Base-by-base conservation (phyloP, 192 early-diverging fungal genomes). In the Pilobolus umbonatus region DNA sequence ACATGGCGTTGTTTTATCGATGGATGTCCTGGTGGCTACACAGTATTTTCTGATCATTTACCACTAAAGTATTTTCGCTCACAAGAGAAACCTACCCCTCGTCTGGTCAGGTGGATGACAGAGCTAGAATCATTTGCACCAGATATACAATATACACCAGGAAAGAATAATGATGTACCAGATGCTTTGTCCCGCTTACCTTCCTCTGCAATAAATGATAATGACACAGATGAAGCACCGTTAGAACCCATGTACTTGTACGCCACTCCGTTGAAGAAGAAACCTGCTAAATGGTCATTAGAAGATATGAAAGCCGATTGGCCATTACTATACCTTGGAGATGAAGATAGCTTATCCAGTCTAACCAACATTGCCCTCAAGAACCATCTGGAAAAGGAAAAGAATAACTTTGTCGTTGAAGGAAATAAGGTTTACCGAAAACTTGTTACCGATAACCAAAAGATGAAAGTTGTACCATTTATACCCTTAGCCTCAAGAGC, bases 1-100 rank as follows among this genome's bases (percentile, higher is more conserved):
- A 57, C 55, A n/a, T 57, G 55, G 55, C 40, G 55, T 4, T 57
- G 42, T 19, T 42, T 57, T 15, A 44, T 57, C 3, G 55, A 57
- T n/a, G 42, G 55, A 45, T 77, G 0, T 30, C 34, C n/a, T n/a
- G 30, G 26, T 9, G 8, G 3, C 1, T 57, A 30, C 10, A 46
- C 43, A 0, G 43, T 57, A 12, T 44, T 32, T 11, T 17, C 42
- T 21, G 43, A 57, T 40, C 55, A 45, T 44, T 14, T 57, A 0
- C 55, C 55, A 30, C 42, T 57, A 1, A 44, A 57, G 14, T 57
- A 45, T 44, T 30, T 57, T 19, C 7, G n/a, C 6, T 25, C 22
- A 19, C 55, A 57, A n/a, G 29, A 21, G 2, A 57, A 57, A 44
- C 49, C 49, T 12, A 51, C 49, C 10, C 30, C 49, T 3, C 14